These are phyloP conservation scores for Bimuria novae-zelandiae DNA, from an alignment of 2,329 filamentous ascomycete species.

Conservation along the genomic window DNA sequence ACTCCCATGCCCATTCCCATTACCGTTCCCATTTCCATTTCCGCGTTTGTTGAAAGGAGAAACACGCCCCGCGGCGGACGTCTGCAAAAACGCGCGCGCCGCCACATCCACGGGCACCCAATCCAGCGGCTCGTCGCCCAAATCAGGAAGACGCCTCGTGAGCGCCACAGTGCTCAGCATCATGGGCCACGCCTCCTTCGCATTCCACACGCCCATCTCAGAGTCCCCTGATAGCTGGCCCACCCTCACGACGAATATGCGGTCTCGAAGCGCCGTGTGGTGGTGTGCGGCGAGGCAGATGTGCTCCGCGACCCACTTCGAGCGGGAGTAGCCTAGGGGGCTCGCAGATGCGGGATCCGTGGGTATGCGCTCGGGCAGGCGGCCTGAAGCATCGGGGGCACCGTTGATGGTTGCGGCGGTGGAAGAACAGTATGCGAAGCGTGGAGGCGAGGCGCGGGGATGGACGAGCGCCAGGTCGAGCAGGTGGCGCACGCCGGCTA, in stretches of 20 bases:
- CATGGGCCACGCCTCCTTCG: constrained; percentile 43
- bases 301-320: constrained; percentile 62
- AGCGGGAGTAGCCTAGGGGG: constrained; percentile 59
- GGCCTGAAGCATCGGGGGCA: constrained; percentile 13
- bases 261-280: constrained; percentile 33
- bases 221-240: constrained; percentile 48
- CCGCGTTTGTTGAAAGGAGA: not conserved
- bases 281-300: constrained; percentile 52
- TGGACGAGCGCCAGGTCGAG: constrained; percentile 51
- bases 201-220: constrained; percentile 34
- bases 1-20: not conserved
- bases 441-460: constrained; percentile 33
- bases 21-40: not conserved
- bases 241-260: constrained; percentile 43
- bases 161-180: constrained; percentile 39
- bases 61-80: not conserved
- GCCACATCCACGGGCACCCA: constrained; percentile 43
- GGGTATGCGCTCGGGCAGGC: constrained; percentile 50
- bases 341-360: constrained; percentile 51
- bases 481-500: constrained; percentile 56
- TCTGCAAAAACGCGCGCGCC: constrained; percentile 55
- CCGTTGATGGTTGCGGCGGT: constrained; percentile 52
- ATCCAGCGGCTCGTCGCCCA: constrained; percentile 32
- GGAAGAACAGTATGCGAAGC: constrained; percentile 59
- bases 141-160: constrained; percentile 36